phyloP scores from a whole-genome alignment of 805 yeast species.

The Wickerhamomyces silvicola region DNA sequence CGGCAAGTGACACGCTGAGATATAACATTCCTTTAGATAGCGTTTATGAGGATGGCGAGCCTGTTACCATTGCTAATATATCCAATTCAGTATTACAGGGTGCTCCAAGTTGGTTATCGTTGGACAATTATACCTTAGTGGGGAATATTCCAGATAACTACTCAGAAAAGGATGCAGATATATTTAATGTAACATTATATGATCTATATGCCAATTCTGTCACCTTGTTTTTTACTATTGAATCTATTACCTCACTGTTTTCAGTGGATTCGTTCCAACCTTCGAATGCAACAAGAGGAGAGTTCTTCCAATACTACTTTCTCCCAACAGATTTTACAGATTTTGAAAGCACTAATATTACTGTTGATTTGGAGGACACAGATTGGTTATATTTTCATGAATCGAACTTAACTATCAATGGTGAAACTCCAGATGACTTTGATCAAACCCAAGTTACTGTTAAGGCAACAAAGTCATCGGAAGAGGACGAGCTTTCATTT shows the following conservation, averaged over 20 bases:
- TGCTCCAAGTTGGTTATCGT: conserved; percentile 56
- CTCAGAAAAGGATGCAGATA: conserved; percentile 26
- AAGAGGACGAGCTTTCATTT: conserved; percentile 38
- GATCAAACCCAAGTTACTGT: conserved; percentile 34
- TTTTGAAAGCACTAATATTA: conserved; percentile 39
- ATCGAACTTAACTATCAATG: conserved; percentile 59
- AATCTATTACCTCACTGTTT: conserved; percentile 48
- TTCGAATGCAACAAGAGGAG: conserved; percentile 63
- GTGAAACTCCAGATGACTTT: conserved; percentile 53
- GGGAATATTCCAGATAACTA: conserved; percentile 52
- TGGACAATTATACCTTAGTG: conserved; percentile 37
- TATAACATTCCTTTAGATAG: conserved; percentile 55
- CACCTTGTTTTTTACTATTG: conserved; percentile 49
- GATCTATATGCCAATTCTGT: conserved; percentile 60
- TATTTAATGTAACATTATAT: conserved; percentile 47
- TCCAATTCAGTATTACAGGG: conserved; percentile 40
- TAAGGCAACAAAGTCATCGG: conserved; percentile 30
- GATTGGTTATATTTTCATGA: conserved; percentile 64
- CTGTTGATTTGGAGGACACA: conserved; percentile 35
- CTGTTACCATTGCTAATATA: conserved; percentile 45
- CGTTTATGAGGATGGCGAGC: conserved; percentile 57
- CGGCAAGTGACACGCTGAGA: conserved; percentile 48
- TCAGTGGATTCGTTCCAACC: conserved; percentile 45
- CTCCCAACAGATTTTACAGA: conserved; percentile 52
- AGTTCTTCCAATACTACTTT: conserved; percentile 52